These are phyloP conservation scores for Cadophora sp. DNA, from an alignment of 2,329 filamentous ascomycete species.

Conservation along the genomic window DNA sequence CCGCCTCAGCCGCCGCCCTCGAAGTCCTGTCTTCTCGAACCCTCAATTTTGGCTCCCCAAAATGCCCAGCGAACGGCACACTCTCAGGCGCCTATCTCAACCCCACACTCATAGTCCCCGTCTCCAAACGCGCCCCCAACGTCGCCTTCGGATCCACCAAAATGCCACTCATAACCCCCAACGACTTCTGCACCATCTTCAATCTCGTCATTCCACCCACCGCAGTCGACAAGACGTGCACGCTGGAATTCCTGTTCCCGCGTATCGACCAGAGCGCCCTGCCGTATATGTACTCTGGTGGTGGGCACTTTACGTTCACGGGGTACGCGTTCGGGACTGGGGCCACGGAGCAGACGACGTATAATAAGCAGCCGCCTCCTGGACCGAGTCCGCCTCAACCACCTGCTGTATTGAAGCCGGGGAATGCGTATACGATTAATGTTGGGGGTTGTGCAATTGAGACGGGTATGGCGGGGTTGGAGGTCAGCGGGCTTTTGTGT, in stretches of 20 bases:
- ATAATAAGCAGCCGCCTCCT: conserved; percentile 28
- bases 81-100: conserved; percentile 20
- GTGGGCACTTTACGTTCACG: conserved; percentile 32
- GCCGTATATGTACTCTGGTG: conserved; percentile 18
- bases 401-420: conserved; percentile 19
- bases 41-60: not conserved
- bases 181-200: conserved; percentile 33
- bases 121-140: conserved; percentile 18
- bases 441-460: too few relatives aligned
- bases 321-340: conserved; percentile 30
- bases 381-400: conserved; percentile 30
- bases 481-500: too few relatives aligned
- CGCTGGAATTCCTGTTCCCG: conserved; percentile 32
- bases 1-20: too few relatives aligned
- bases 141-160: conserved; percentile 23
- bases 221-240: conserved; percentile 28
- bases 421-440: too few relatives aligned
- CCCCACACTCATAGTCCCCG: conserved; percentile 26
- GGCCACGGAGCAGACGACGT: conserved; percentile 28
- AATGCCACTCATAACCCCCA: conserved; percentile 26
- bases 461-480: too few relatives aligned
- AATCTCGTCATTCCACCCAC: conserved; percentile 28
- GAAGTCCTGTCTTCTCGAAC: not conserved
- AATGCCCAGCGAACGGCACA: conserved; percentile 24
- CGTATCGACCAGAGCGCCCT: conserved; percentile 1